A percentile compares a stretch with the other conserved stretches of the same genome.
phyloP scores from a whole-genome alignment of 352 stramenopile genomes.

The Globisporangium paroecandrum region DNA sequence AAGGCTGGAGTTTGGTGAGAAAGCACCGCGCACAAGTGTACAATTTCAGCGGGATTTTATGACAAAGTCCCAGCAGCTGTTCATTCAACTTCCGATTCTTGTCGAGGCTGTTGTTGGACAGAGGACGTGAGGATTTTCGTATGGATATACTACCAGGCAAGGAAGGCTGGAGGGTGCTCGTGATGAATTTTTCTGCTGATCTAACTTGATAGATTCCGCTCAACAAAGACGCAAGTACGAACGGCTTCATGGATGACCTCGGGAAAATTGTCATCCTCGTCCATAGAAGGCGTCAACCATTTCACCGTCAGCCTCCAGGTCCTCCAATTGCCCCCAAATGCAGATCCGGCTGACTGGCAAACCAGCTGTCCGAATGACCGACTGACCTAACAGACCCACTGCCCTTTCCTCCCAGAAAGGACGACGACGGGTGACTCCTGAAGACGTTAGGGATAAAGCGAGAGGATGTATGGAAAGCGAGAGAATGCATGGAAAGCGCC shows the following conservation, averaged over 20 bases:
- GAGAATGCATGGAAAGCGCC: not conserved
- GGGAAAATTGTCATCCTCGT: not conserved
- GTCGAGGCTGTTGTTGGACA: no score
- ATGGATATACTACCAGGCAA: not conserved
- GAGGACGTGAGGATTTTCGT: no score
- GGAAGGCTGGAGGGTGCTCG: not conserved
- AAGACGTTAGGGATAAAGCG: not conserved
- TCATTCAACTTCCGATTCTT: no score
- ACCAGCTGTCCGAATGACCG: not conserved
- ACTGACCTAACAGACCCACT: not conserved
- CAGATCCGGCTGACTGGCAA: not conserved
- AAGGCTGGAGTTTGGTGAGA: no score
- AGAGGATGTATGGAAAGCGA: not conserved
- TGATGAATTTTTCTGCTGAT: not conserved
- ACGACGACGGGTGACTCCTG: not conserved
- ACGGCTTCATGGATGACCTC: not conserved
- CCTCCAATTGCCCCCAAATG: no score
- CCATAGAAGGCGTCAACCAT: not conserved
- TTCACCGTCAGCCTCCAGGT: no score
- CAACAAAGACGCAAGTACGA: not conserved
- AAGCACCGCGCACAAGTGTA: no score
- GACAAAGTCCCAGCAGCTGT: no score
- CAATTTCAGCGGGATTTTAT: no score
- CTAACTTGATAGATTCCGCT: not conserved
- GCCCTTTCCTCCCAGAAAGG: not conserved